Evolutionary conservation across 2,329 filamentous ascomycete genomes (phyloP), one percentile per base, ranked within the genome.

Genomic region (Dothistroma pini): DNA sequence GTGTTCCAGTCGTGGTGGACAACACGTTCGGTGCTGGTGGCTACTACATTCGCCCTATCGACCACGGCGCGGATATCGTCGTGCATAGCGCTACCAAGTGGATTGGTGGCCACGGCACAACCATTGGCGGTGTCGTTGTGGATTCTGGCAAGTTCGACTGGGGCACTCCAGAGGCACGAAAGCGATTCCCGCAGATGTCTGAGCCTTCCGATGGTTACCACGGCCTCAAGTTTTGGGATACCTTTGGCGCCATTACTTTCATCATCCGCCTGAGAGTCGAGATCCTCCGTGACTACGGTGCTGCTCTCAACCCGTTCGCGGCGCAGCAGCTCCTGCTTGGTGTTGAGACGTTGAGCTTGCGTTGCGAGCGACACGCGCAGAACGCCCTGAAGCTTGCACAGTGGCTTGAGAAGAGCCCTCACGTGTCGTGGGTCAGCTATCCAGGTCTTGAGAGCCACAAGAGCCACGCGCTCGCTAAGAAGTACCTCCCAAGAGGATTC

Each of bases 21-120:
- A 97, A 97, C 81, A 97, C 93, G 9, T 97, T 97, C 70, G 93
- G 93, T 52, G 93, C 93, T 12, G 93, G 93, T 61, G 93, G 93
- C 55, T 97, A 90, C 82, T 96, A 91, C 75, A 81, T 88, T 68
- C 86, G 89, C 7, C 93, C 93, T 47, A 93, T 97, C 70, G 88
- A 93, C 25, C 89, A 96, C 76, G 93, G 93, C 58, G 93, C 90
- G 65, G 93, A 97, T 74, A 96, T 97, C 63, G 89, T 97, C 56
- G 90, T 96, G 25, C 92, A 97, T 82, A 95, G 90, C 44, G 92
- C 92, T 11, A 96, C 93, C 61, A 97, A 97, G 78, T 97, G 93
- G 93, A 97, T 97, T 65, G 93, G 93, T 60, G 93, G 93, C 48
- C 93, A 97, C 76, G 93, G 93, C 63, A 74, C 93, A 47, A 96